Conservation (phyloP, 2,329 filamentous ascomycete genomes). For the Thelonectria olida region DNA sequence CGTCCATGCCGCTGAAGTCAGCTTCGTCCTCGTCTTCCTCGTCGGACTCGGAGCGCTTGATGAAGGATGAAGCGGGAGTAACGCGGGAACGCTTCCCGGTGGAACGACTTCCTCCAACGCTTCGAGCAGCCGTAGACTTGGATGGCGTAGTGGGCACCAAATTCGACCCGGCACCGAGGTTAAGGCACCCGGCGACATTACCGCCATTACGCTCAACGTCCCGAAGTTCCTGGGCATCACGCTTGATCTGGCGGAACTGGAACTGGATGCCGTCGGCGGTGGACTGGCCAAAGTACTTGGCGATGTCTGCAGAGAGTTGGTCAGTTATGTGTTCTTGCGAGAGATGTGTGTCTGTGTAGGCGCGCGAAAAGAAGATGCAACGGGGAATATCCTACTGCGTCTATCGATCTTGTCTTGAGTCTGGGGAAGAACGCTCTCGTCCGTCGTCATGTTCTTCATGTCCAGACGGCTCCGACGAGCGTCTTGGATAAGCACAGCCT, state of each 20-base stretch:
- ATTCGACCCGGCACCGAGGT: constrained; percentile 35
- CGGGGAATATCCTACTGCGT: constrained; percentile 48
- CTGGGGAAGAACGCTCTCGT: constrained; percentile 47
- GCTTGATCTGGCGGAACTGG: constrained; percentile 67
- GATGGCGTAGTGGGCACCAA: constrained; percentile 43
- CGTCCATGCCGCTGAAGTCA: constrained; percentile 45
- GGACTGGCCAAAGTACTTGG: constrained; percentile 67
- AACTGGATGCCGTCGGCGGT: constrained; percentile 67
- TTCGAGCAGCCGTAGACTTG: constrained; percentile 36
- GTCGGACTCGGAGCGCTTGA: constrained; percentile 41
- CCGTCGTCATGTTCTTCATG: constrained; percentile 52
- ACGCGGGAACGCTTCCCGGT: constrained; percentile 38
- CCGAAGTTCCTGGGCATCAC: constrained; percentile 59
- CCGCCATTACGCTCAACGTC: constrained; percentile 54
- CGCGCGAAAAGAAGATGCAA: neutral
- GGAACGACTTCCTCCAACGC: constrained; percentile 32
- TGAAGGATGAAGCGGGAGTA: constrained; percentile 23
- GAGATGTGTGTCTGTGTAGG: neutral
- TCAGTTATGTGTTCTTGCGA: neutral
- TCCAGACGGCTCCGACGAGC: constrained; percentile 50
- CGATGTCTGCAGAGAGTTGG: constrained; percentile 57
- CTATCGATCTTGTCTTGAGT: constrained; percentile 51
- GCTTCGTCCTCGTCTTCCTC: constrained; percentile 43
- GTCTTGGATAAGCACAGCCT: constrained; percentile 50
- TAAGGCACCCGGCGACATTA: constrained; percentile 55